Base-by-base conservation (phyloP, 106 monocot species). In the Amphibolis antarctica region DNA sequence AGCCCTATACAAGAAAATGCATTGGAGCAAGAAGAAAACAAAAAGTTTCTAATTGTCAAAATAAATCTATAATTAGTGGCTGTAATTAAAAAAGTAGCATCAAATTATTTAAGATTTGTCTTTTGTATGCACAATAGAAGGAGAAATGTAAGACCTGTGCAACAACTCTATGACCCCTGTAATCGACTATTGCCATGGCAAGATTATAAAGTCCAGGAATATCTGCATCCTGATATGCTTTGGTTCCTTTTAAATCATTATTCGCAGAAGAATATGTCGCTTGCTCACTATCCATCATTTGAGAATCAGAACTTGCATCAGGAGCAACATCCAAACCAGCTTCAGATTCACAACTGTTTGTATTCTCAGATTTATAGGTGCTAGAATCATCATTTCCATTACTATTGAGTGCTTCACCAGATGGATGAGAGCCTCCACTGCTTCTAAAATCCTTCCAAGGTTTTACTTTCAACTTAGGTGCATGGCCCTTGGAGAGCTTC, bases 251-350 rank as follows among this genome's bases (percentile, higher is more conserved):
- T 54, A 98, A 49, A 77, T 98, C 98, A 81, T 98, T 98, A 79
- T 98, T 98, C 49, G 91, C 91, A 78, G 91, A 98, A 70, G 90
- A 91, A 85, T 91, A 98, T 18, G 98, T 98, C 29, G 98, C 98
- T 59, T 91, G 91, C 71, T 98, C 98, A 57, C 79, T 74, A 49
- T 98, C 98, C 76, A 80, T 54, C 23, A 85, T 51, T 36, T 83
- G 79, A 51, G 66, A 55, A 62, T 89, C 94, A 44, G 77, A 20
- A 52, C 72, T 1, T 28, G 58, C 46, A 56, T 72, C 83, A 48
- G 62, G 65, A 63, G 59, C 18, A 73, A 25, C 27, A 66, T 66
- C 71, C 44, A 47, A 53, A 75, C 50, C 64, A 76, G 27, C 64
- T 17, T 74, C 51, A 44, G 13, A 31, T 15, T 70, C 66, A 48